Conservation (phyloP, 164 flowering plant species). For the Stephania cephalantha region DNA sequence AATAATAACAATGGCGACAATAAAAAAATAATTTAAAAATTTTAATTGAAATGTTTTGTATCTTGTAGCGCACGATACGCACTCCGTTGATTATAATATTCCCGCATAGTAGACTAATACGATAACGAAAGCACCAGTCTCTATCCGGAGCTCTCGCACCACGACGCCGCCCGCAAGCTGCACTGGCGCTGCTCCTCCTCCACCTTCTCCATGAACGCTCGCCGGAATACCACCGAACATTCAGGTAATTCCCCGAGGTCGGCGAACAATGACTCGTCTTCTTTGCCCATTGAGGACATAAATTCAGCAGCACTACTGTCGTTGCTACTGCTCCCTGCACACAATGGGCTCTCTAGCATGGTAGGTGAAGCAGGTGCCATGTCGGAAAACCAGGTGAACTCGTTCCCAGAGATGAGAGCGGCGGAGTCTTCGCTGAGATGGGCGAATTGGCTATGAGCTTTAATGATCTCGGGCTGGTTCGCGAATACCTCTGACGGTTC, state of each 20-base stretch:
- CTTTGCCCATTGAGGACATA: conserved; percentile 50
- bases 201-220: conserved; percentile 26
- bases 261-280: conserved; percentile 76
- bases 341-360: conserved; percentile 49
- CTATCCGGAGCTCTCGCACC: conserved; percentile 41
- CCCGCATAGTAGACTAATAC: neutral
- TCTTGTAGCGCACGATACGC: conserved; percentile 26
- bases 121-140: neutral
- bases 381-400: conserved; percentile 50
- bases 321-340: conserved; percentile 19
- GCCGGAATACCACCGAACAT: conserved; percentile 68
- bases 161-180: conserved; percentile 23
- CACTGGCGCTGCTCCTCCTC: conserved; percentile 29
- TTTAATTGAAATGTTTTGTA: neutral
- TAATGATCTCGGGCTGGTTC: conserved; percentile 12
- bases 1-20: neutral
- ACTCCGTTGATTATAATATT: conserved; percentile 21
- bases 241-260: conserved; percentile 91
- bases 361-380: conserved; percentile 38
- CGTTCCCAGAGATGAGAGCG: conserved; percentile 17
- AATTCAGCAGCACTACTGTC: conserved; percentile 7
- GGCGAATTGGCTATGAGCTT: conserved; percentile 25
- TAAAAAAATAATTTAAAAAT: conserved; percentile 2
- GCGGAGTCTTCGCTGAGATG: conserved; percentile 21
- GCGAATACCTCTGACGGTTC: conserved; percentile 4